Base-by-base conservation (phyloP, 257 asterid genomes). In the Solanum bulbocastanum region DNA sequence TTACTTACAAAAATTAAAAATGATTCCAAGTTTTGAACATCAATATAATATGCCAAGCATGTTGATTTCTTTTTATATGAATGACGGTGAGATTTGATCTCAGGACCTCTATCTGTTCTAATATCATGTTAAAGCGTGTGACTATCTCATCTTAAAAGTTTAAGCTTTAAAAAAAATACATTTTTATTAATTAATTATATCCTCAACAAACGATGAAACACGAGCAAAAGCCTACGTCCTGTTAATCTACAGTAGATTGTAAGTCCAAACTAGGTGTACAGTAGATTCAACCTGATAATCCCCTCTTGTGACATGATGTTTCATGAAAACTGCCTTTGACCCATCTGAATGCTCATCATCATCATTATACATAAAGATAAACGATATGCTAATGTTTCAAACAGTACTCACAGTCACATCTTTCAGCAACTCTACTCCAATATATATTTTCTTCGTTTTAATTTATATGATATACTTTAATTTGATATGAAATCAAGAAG, bases 161-260 rank as follows among this genome's bases (percentile, higher is more conserved):
- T 44, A 44, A 44, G 0, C 12, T 44, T 44, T 44, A 44, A 12
- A 5, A 0, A 44, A 4, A 44, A 12, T 0, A 12, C 0, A 4
- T 0, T 44, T 44, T 44, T 44, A 44, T 44, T 44, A 44, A 0
- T 44, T 44, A 12, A 44, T 44, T 44, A 44, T 44, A 44, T 44
- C 12, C 0, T 44, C 7, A 13, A 44, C 18, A 13, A 44, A 44
- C 0, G 0, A 52, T 52, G 1, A 52, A 52, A 56, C 0, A 18
- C 18, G 30, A 60, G 9, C 3, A 60, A 60, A 60, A 30, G 1
- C 6, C 62, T 0, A 46, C 18, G 16, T 44, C 52, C 52, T 3
- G 1, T 49, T 1, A 0, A 16, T 52, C 23, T 52, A 6, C 56
- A 4, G 56, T 46, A 14, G 0, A 14, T 18, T 6, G 10, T 56